Conservation (phyloP, 2,329 filamentous ascomycete species). For the Calonectria pteridis region DNA sequence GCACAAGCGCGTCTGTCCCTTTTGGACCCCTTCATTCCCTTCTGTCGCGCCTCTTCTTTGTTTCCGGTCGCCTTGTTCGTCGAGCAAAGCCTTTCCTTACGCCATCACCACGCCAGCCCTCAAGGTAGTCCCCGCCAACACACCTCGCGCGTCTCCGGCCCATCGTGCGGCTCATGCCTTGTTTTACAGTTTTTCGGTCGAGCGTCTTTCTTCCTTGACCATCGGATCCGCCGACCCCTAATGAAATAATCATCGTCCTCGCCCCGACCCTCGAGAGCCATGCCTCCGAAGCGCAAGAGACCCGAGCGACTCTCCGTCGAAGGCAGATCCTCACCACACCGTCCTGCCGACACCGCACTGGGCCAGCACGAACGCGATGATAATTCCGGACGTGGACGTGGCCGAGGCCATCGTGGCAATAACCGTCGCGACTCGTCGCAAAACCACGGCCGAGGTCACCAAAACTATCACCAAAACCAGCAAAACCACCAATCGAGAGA, state of each 20-base stretch:
- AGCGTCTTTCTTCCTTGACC: constrained; percentile 10
- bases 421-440: constrained; percentile 67
- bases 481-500: constrained; percentile 10
- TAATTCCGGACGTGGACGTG: constrained; percentile 59
- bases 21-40: constrained; percentile 41
- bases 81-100: constrained; percentile 40
- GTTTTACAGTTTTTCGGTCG: constrained; percentile 24
- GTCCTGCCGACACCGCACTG: constrained; percentile 67
- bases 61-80: constrained; percentile 42
- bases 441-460: constrained; percentile 44
- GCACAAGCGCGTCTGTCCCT: constrained; percentile 20
- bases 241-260: constrained; percentile 49
- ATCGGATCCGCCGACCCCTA: constrained; percentile 37
- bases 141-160: constrained; percentile 17
- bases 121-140: constrained; percentile 27
- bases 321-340: constrained; percentile 71
- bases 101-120: constrained; percentile 33
- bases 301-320: constrained; percentile 64
- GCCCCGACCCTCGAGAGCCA: constrained; percentile 48
- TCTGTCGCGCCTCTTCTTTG: constrained; percentile 32
- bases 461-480: constrained; percentile 37
- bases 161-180: constrained; percentile 34
- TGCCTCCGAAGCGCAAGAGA: constrained; percentile 73
- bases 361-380: constrained; percentile 71
- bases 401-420: constrained; percentile 60